Evolutionary conservation across 2,329 filamentous ascomycete genomes (phyloP).

Genomic region (Alternaria arborescens): DNA sequence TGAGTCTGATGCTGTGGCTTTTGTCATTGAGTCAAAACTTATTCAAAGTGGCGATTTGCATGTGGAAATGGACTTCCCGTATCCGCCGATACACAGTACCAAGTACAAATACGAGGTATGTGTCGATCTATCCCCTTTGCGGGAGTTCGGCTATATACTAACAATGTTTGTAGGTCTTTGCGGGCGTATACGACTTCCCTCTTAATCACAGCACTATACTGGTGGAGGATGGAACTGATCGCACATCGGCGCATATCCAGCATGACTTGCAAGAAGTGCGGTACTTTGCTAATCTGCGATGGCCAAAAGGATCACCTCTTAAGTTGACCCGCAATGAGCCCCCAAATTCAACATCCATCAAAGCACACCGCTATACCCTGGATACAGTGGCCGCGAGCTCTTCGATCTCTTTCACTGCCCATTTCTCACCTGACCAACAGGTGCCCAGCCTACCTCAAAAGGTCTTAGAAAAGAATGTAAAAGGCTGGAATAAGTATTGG

Average conservation of each 20-base stretch:
- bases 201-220: constrained; percentile 55
- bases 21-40: constrained; percentile 56
- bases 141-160: neutral
- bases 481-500: constrained; percentile 61
- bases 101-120: constrained; percentile 37
- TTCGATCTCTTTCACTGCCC: constrained; percentile 31
- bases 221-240: constrained; percentile 27
- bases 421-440: constrained; percentile 38
- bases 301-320: constrained; percentile 49
- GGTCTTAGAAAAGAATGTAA: constrained; percentile 43
- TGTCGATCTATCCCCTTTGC: neutral
- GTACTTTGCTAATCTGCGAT: constrained; percentile 54
- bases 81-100: constrained; percentile 49
- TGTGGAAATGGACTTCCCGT: constrained; percentile 63
- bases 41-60: constrained; percentile 51
- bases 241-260: constrained; percentile 52
- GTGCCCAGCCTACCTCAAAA: constrained; percentile 27
- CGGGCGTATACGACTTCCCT: constrained; percentile 60
- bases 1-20: constrained; percentile 55
- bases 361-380: constrained; percentile 41
- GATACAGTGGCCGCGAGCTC: constrained; percentile 8
- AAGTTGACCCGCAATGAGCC: constrained; percentile 46
- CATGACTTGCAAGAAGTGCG: constrained; percentile 55
- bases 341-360: constrained; percentile 53
- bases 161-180: constrained; percentile 58